phyloP scores from a whole-genome alignment of 225 moss, liverwort and hornwort species.

The Pseudisothecium myosuroides region DNA sequence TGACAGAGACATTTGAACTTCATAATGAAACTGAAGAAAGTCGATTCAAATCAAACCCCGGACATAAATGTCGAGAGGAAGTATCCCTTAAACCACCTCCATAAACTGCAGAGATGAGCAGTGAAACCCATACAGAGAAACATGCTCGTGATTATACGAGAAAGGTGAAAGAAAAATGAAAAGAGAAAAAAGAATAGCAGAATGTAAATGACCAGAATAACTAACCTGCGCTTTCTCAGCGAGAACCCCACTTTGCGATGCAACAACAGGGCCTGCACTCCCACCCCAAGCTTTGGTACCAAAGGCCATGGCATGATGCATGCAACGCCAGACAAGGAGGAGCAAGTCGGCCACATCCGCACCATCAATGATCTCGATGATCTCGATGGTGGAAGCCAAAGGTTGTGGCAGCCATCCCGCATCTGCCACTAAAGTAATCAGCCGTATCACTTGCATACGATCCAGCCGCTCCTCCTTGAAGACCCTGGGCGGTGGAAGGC shows the following conservation, averaged over 20 bases:
- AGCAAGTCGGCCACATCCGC: slow-evolving; percentile 93
- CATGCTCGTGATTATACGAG: not conserved
- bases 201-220: not conserved
- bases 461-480: slow-evolving; percentile 59
- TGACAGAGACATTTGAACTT: not conserved
- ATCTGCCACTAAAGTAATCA: slow-evolving; percentile 77
- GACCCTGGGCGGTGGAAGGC: slow-evolving; percentile 49
- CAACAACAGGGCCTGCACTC: slow-evolving; percentile 6
- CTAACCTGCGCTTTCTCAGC: slow-evolving; percentile 51
- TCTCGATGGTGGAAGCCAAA: slow-evolving; percentile 78
- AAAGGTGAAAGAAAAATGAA: not conserved
- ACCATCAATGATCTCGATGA: slow-evolving; percentile 79
- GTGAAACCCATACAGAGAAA: not conserved
- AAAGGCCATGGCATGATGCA: slow-evolving; percentile 81
- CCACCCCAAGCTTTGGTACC: slow-evolving; percentile 61
- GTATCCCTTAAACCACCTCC: not conserved
- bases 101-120: not conserved
- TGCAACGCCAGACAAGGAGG: slow-evolving; percentile 95
- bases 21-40: not conserved
- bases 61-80: not conserved
- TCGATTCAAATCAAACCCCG: not conserved
- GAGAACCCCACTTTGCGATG: slow-evolving; percentile 4
- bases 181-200: not conserved
- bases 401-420: slow-evolving; percentile 89
- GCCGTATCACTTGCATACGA: slow-evolving; percentile 67